Evolutionary conservation across 176 grass and related monocot species (phyloP).

Genomic region (Carex parvula): DNA sequence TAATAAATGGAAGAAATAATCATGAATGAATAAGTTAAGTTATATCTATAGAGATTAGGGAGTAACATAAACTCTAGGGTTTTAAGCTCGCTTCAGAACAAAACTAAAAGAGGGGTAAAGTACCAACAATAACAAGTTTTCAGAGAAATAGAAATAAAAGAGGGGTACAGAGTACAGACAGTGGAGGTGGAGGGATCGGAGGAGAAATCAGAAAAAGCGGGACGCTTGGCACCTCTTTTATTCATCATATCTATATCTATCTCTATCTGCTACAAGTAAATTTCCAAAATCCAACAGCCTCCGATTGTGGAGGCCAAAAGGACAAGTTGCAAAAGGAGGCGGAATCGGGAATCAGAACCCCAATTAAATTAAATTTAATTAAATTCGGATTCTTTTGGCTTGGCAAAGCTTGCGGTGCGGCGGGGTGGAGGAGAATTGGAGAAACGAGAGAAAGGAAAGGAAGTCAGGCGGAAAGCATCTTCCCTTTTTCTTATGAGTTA

Average conservation of each 20-base stretch:
- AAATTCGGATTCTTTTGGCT: too few relatives aligned
- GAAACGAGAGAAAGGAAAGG: background rate
- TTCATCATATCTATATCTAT: slow-evolving; percentile 23
- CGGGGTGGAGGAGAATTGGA: background rate
- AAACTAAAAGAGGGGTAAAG: background rate
- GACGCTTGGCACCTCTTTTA: slow-evolving; percentile 55
- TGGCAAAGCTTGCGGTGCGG: background rate
- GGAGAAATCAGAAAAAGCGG: slow-evolving; percentile 31
- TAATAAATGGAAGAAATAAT: background rate
- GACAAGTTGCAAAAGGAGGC: too few relatives aligned
- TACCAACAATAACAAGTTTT: too few relatives aligned
- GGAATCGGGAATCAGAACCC: background rate
- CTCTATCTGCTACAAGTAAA: background rate
- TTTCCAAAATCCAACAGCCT: background rate
- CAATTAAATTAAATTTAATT: background rate
- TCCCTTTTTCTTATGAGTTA: background rate
- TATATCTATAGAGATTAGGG: too few relatives aligned
- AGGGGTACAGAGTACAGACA: slow-evolving; percentile 15
- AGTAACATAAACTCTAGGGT: background rate
- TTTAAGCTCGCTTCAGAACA: too few relatives aligned
- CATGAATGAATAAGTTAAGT: background rate
- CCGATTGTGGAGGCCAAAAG: slow-evolving; percentile 3
- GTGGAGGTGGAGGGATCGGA: slow-evolving; percentile 22
- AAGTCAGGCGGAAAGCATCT: background rate
- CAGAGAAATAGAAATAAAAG: background rate